Percentiles rank a stretch among this genome's conserved stretches.
These are phyloP conservation scores for Musa schizocarpa DNA, from an alignment of 176 grass and related monocot species.

Conservation along the genomic window DNA sequence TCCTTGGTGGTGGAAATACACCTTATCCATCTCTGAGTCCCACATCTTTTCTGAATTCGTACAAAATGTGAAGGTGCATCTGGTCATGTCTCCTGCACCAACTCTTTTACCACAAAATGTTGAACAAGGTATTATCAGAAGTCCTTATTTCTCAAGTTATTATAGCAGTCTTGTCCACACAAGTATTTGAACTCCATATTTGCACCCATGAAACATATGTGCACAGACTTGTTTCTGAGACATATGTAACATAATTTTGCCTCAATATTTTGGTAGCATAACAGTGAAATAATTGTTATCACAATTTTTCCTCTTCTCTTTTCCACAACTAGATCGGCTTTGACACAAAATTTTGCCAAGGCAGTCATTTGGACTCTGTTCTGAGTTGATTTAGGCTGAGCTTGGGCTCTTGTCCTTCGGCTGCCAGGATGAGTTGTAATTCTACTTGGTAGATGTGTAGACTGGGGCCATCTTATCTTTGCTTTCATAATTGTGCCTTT, in stretches of 20 bases:
- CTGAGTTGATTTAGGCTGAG: not conserved
- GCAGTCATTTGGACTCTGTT: not conserved
- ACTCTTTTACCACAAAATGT: not conserved
- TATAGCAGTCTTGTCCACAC: not conserved
- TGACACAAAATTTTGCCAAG: not conserved
- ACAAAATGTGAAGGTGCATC: not conserved
- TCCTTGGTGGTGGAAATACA: too few relatives aligned
- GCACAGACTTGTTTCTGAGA: not conserved
- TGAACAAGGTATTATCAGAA: too few relatives aligned
- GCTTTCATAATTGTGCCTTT: not conserved
- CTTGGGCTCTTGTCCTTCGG: not conserved
- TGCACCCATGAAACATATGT: not conserved
- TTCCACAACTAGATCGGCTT: too few relatives aligned
- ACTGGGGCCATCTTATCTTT: not conserved
- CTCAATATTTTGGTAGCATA: not conserved
- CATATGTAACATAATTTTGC: not conserved
- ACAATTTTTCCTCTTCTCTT: too few relatives aligned
- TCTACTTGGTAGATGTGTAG: not conserved
- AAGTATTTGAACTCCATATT: not conserved
- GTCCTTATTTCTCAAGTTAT: not conserved
- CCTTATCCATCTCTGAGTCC: not conserved
- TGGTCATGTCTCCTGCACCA: not conserved
- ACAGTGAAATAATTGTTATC: not conserved
- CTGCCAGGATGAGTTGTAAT: not conserved
- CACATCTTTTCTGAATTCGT: not conserved